Base-by-base conservation (phyloP, 2,329 filamentous ascomycete genomes). In the Neocatenulostroma microsporum region DNA sequence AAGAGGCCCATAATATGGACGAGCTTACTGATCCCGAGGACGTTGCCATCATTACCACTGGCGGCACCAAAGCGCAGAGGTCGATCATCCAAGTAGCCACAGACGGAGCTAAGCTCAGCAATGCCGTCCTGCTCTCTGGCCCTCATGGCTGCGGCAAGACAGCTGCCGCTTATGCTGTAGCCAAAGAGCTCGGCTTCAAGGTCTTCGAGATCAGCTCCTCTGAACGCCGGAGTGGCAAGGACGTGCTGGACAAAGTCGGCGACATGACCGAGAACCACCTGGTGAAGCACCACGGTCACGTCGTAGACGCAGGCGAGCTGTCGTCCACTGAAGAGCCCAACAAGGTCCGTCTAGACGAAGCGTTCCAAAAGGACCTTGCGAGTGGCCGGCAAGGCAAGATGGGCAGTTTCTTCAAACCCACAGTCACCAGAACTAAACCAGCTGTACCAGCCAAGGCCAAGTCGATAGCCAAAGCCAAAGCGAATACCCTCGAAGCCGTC, bases 211-310 rank as follows among this genome's bases (percentile, higher is more conserved):
- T 98, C 55, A 93, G 94, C 53, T 67, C 89, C 0, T 78, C 85
- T 42, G 85, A 77, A 48, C 78, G 88, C 34, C 74, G 91, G 44
- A 94, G 78, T 54, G 89, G 88, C 21, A 91, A 82, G 57, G 91
- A 98, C 52, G 79, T 98, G 31, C 59, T 94, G 21, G 91, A 98
- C 52, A 84, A 76, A 49, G 85, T 98, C 29, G 93, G 91, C 26
- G 87, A 98, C 61, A 96, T 98, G 89, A 91, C 87, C 3, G 80
- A 81, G 43, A 96, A 98, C 51, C 91, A 98, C 60, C 72, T 94
- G 2, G 89, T 98, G 14, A 78, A 79, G 46, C 70, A 70, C 27
- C 54, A 58, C 33, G 53, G 51, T 7, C 44, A 34, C 4, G 36
- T 9, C 9, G 26, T 42, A 11, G 51, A 50, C 13, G 30, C 40